Conservation (phyloP, 495 filamentous ascomycete species). For the Penicillium mononematosum region DNA sequence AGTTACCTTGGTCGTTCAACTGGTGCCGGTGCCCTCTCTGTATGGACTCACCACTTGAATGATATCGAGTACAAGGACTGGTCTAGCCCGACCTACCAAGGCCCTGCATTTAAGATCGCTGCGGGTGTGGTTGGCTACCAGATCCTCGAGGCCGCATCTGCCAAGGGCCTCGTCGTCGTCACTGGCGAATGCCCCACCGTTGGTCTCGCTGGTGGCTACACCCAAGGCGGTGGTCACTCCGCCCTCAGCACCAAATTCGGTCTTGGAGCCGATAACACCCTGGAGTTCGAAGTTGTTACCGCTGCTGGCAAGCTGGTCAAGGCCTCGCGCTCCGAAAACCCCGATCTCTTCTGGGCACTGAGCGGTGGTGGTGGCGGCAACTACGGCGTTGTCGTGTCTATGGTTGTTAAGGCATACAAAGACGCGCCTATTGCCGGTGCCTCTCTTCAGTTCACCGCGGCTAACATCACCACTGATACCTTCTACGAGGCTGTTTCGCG, state of each 20-base stretch:
- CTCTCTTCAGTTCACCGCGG: conserved; percentile 26
- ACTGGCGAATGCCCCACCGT: conserved; percentile 42
- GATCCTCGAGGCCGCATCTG: conserved; percentile 46
- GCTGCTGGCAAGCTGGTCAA: conserved; percentile 50
- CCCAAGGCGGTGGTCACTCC: conserved; percentile 62
- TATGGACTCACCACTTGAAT: conserved; percentile 62
- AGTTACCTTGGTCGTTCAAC: conserved; percentile 59
- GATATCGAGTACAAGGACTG: conserved; percentile 42
- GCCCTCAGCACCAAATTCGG: conserved; percentile 54
- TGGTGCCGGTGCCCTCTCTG: conserved; percentile 53
- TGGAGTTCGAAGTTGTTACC: conserved; percentile 64
- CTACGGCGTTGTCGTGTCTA: conserved; percentile 58
- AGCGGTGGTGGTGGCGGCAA: conserved; percentile 65
- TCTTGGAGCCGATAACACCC: conserved; percentile 61
- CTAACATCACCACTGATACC: conserved; percentile 33
- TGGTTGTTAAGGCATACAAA: conserved; percentile 46
- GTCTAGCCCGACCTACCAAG: conserved; percentile 41
- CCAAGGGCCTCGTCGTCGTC: conserved; percentile 32
- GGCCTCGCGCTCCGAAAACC: conserved; percentile 52
- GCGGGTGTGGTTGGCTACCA: conserved; percentile 53
- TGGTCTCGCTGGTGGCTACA: conserved; percentile 56
- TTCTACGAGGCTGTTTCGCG: conserved; percentile 45
- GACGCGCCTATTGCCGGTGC: conserved; percentile 41
- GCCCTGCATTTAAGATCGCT: conserved; percentile 55
- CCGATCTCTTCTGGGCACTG: conserved; percentile 68